phyloP scores from a whole-genome alignment of 495 filamentous ascomycete species.

The Neurospora discreta region DNA sequence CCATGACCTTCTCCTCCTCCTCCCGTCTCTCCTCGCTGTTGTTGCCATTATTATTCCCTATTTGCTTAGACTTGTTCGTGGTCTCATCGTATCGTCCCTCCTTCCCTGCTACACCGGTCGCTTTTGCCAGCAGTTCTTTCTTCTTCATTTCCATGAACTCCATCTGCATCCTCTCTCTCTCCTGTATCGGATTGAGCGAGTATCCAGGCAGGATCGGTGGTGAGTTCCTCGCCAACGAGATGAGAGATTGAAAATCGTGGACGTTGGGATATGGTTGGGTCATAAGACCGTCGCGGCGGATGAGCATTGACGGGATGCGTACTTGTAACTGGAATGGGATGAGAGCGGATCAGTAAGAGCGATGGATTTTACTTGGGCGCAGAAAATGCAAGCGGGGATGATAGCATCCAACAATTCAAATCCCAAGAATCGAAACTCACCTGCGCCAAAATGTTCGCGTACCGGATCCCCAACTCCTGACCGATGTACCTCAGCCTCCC shows the following conservation, averaged over 20 bases:
- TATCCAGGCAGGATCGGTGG: slow-evolving; percentile 11
- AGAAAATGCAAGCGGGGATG: background rate
- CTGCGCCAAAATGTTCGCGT: slow-evolving; percentile 34
- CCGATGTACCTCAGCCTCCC: slow-evolving; percentile 37
- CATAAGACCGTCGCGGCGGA: slow-evolving; percentile 35
- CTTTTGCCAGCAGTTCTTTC: slow-evolving; percentile 26
- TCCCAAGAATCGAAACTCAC: slow-evolving; percentile 15
- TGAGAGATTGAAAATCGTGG: slow-evolving; percentile 22
- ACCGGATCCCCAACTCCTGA: slow-evolving; percentile 34
- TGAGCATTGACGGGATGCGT: slow-evolving; percentile 42
- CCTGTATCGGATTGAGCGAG: slow-evolving; percentile 24
- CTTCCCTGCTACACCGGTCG: slow-evolving; percentile 10
- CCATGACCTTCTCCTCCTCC: slow-evolving; percentile 1
- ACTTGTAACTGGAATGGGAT: slow-evolving; percentile 26
- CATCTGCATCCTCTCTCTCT: slow-evolving; percentile 28
- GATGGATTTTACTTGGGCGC: background rate
- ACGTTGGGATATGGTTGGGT: slow-evolving; percentile 20
- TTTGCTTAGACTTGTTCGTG: slow-evolving; percentile 13
- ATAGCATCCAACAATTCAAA: background rate
- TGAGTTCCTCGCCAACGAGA: slow-evolving; percentile 8
- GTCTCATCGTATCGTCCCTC: slow-evolving; percentile 13
- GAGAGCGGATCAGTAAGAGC: background rate
- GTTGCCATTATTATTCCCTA: background rate
- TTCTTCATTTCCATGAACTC: slow-evolving; percentile 25
- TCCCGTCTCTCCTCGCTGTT: background rate